Conservation (phyloP, 257 asterid species). For the Solanum sparsipilum region DNA sequence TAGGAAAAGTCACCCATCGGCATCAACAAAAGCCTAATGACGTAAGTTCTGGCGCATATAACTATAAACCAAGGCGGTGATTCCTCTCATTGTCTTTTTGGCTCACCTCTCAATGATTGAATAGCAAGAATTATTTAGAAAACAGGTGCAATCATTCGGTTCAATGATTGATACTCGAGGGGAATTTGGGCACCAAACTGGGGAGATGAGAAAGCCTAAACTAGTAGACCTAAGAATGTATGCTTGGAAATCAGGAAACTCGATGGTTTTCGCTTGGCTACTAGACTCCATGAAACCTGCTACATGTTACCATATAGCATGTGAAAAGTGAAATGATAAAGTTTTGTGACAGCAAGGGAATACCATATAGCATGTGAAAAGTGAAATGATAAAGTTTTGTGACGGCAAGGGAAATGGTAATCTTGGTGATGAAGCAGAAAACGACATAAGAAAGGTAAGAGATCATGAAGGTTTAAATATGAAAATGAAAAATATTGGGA, state of each 20-base stretch:
- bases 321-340: background rate
- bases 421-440: background rate
- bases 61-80: background rate
- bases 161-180: background rate
- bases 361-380: background rate
- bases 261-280: background rate
- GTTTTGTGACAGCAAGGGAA: background rate
- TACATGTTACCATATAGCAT: background rate
- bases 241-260: background rate
- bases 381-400: background rate
- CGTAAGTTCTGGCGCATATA: background rate
- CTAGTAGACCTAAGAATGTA: background rate
- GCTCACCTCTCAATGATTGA: background rate
- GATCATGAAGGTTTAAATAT: background rate
- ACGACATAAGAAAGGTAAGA: background rate
- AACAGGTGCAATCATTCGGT: background rate
- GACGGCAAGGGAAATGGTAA: background rate
- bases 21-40: background rate
- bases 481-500: background rate
- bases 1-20: background rate
- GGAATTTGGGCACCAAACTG: background rate
- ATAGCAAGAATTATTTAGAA: background rate
- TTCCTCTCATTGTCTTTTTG: background rate
- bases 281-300: background rate
- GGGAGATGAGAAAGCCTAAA: background rate